phyloP scores from a whole-genome alignment of 2,329 filamentous ascomycete genomes.

The Cordyceps tenuipes region DNA sequence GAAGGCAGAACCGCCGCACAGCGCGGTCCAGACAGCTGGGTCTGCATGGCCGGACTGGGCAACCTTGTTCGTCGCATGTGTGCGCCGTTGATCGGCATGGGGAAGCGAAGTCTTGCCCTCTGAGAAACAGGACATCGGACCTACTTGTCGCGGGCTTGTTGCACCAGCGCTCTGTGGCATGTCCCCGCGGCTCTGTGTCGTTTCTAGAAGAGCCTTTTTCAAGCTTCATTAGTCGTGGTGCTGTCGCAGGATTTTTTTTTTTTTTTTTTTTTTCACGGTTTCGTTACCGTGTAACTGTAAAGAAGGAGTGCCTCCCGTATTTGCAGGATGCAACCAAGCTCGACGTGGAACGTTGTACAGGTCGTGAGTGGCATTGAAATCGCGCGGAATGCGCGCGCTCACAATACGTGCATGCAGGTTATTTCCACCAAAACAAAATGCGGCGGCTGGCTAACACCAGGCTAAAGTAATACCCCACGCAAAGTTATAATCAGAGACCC shows the following conservation, averaged over 20 bases:
- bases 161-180: not conserved
- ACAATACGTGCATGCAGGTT: too few relatives aligned
- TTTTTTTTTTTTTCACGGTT: too few relatives aligned
- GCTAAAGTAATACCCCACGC: not conserved
- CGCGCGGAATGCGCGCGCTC: too few relatives aligned
- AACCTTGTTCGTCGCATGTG: not conserved
- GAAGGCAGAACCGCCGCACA: not conserved
- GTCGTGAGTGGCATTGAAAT: too few relatives aligned
- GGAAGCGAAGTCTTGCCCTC: not conserved
- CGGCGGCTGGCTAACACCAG: too few relatives aligned
- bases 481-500: not conserved
- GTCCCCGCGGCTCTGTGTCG: not conserved
- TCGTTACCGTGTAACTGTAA: not conserved
- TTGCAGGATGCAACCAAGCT: not conserved
- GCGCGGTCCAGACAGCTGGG: not conserved
- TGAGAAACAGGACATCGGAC: not conserved
- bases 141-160: not conserved
- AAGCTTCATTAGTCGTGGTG: not conserved
- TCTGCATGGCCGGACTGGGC: not conserved
- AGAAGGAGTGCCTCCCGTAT: too few relatives aligned
- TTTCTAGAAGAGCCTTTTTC: not conserved
- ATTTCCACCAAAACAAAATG: too few relatives aligned
- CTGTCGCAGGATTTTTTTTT: not conserved
- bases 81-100: not conserved
- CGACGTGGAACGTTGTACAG: too few relatives aligned